phyloP scores from a whole-genome alignment of 2,329 filamentous ascomycete species.

The Aureobasidium sp. region DNA sequence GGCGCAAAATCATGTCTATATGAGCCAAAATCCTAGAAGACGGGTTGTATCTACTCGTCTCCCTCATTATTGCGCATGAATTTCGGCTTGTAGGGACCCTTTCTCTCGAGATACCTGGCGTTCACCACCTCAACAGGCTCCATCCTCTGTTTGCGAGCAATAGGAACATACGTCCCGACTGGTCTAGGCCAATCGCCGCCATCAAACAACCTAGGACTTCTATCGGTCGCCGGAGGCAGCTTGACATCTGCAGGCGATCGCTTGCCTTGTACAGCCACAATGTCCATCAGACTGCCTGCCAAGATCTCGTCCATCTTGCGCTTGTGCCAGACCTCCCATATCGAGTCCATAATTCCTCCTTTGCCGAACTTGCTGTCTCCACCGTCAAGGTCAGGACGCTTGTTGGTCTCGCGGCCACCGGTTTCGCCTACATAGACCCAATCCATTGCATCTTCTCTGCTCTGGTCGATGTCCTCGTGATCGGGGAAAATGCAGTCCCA shows the following conservation, averaged over 20 bases:
- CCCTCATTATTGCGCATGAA: conserved; percentile 16
- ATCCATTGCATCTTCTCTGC: conserved; percentile 50
- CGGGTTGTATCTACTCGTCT: conserved; percentile 18
- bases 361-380: conserved; percentile 54
- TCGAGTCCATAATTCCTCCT: conserved; percentile 58
- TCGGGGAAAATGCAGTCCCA: conserved; percentile 81
- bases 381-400: conserved; percentile 27
- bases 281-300: conserved; percentile 61
- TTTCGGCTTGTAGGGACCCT: conserved; percentile 34
- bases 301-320: conserved; percentile 86
- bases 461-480: conserved; percentile 26
- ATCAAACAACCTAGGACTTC: conserved; percentile 47
- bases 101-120: conserved; percentile 46
- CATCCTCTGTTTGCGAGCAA: conserved; percentile 47
- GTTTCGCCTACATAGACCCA: conserved; percentile 77
- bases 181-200: conserved; percentile 46
- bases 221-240: conserved; percentile 11
- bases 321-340: conserved; percentile 78
- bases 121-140: conserved; percentile 55
- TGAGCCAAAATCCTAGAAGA: conserved; percentile 45
- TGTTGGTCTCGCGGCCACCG: conserved; percentile 26
- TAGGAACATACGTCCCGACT: conserved; percentile 49
- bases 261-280: conserved; percentile 38
- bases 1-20: conserved; percentile 76
- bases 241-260: conserved; percentile 15